Evolutionary conservation across 352 stramenopile species (phyloP), one percentile per base, ranked within the genome.

Genomic region (Phytopythium ostracodes): DNA sequence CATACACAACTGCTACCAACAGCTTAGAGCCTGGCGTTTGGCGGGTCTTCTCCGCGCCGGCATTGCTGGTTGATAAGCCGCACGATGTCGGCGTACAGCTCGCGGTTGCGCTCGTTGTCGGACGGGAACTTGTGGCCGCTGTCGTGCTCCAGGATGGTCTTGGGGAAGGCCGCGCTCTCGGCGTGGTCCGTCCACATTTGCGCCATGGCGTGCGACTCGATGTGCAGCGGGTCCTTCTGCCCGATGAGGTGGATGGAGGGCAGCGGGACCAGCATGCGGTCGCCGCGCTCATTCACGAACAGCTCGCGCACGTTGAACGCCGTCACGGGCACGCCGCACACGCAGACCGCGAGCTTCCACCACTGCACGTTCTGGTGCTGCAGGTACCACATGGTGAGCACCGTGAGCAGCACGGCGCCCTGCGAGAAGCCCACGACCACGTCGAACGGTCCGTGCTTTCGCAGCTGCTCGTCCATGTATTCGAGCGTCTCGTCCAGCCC

Each of bases 211-310:
- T 81, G 56, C 11, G 70, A 75, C 22, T 82, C 70, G 8, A 66
- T 54, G 44, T 77, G 84, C 29, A 87, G 74, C 24, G 76, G 72
- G 40, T 91, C 79, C 27, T 76, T 77, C 67, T 82, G 79, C 38
- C 77, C 81, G 33, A 83, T 62, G n/a, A 91, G 59, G 59, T 87
- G 77, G 40, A 83, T 70, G 11, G 74, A 79, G 20, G 71, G 65
- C 56, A 78, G 31, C 43, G 66, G 62, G 33, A 83, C 70, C 22
- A 59, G 54, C 44, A 87, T 50, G 7, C 47, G 57, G 25, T 42
- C 50, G 3, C 66, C 69, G 10, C 66, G 36, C 0, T 70, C 62
- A 25, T 71, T 67, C 25, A 83, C 51, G 43, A 84, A 79, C 33
- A 83, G 43, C 3, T 64, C 70, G 24, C 71, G 77, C 12, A 62